Percentiles rank a stretch among this genome's conserved stretches.
Evolutionary conservation across 2,329 filamentous ascomycete species (phyloP).

Genomic region (Neocucurbitaria cava): DNA sequence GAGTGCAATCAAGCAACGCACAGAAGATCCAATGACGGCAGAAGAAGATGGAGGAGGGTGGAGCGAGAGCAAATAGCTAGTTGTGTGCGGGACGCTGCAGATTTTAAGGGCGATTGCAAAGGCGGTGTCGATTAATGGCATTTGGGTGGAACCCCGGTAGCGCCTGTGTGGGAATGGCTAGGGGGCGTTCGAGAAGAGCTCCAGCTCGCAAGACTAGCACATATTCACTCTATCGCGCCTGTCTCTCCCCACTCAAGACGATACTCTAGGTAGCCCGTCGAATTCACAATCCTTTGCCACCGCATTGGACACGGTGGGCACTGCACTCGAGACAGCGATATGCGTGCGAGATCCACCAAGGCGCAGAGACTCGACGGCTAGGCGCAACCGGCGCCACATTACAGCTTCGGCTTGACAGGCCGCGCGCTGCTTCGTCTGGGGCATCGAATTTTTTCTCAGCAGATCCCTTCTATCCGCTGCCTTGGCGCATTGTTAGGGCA

Average conservation of each 20-base stretch:
- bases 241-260: constrained; percentile 21
- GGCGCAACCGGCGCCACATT: constrained; percentile 2
- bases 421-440: constrained; percentile 19
- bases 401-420: constrained; percentile 17
- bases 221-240: constrained; percentile 9
- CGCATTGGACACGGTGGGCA: constrained; percentile 26
- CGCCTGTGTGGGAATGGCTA: constrained; percentile 21
- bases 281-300: constrained; percentile 24
- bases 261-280: constrained; percentile 10
- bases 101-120: constrained; percentile 24
- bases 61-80: constrained; percentile 7
- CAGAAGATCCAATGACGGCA: constrained; percentile 1
- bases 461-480: constrained; percentile 23
- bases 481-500: constrained; percentile 30
- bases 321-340: constrained; percentile 17
- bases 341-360: constrained; percentile 10
- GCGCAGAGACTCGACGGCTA: constrained; percentile 12
- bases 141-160: constrained; percentile 28
- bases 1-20: constrained; percentile 9
- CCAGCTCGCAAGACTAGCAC: constrained; percentile 22
- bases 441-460: constrained; percentile 26
- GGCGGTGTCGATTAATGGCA: constrained; percentile 34
- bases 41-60: constrained; percentile 4
- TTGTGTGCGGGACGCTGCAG: constrained; percentile 16
- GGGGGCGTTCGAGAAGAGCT: constrained; percentile 24